Base-by-base conservation (phyloP, 352 stramenopile species). In the Pythium sp. region DNA sequence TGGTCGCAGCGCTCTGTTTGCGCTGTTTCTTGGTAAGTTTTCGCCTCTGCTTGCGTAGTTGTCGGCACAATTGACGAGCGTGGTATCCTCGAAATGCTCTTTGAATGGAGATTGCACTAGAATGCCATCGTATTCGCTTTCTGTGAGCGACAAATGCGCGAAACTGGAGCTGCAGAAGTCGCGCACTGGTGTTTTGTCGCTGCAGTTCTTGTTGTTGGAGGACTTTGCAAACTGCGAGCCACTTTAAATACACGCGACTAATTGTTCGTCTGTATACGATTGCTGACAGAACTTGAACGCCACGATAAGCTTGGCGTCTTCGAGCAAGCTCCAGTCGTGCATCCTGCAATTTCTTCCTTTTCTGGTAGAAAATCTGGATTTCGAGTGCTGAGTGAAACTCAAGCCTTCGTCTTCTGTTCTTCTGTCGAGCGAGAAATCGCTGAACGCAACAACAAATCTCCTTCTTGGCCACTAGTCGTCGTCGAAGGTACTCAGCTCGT, bases 31-130 rank as follows among this genome's bases (percentile, higher is more conserved):
- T 30, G 4, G 22, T 41, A 5, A 15, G 0, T 18, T 51, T 34
- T 3, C 53, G 43, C 24, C n/a, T 15, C 3, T 53, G 43, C 8
- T 30, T 30, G n/a, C 34, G 58, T 6, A 66, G 28, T 15, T 49
- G 2, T 32, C 5, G 14, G 28, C 22, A 8, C 11, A 34, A 8
- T 55, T 30, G 5, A 14, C 11, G 22, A 2, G 38, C 38, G 3
- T 66, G 66, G 9, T 41, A 32, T 0, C 65, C 57, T 22, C 66
- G 71, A 0, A 77, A 4, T 5, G 69, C 2, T 20, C 58, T 64
- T 49, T 82, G 76, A 38, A 80, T 65, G 14, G 18, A 20, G 0
- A 58, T 46, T 4, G 63, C 63, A 3, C 47, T 62, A 22, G 22
- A 15, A 24, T 36, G 14, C 9, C 11, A 6, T 47, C 22, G 62